Percentiles rank a stretch among this genome's conserved stretches.
Evolutionary conservation across 2,329 filamentous ascomycete species (phyloP).

Genomic region (Pyricularia grisea): DNA sequence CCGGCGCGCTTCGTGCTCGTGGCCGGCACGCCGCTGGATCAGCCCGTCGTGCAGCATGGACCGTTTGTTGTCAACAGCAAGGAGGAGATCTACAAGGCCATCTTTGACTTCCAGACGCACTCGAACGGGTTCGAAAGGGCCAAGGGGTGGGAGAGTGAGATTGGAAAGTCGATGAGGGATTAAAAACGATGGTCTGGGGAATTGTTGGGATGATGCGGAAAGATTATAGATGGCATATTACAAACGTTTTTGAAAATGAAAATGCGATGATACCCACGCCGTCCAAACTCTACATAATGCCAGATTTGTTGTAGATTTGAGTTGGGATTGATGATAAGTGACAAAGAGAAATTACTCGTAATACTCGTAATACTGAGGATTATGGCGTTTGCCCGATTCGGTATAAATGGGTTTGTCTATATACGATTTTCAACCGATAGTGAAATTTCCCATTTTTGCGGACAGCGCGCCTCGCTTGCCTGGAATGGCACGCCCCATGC

Average conservation of each 20-base stretch:
- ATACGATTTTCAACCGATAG: neutral
- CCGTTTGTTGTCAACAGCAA: constrained; percentile 71
- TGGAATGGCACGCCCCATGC: too few relatives aligned
- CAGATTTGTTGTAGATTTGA: neutral
- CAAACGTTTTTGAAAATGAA: neutral
- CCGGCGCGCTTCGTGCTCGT: constrained; percentile 57
- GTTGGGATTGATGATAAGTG: neutral
- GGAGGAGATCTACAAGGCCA: constrained; percentile 66
- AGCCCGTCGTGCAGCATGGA: constrained; percentile 74
- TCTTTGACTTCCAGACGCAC: constrained; percentile 64
- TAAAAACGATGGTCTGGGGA: constrained; percentile 12
- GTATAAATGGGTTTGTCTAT: neutral
- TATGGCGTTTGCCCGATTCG: neutral
- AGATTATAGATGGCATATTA: neutral
- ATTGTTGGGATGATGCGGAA: neutral
- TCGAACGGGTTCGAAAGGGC: constrained; percentile 75
- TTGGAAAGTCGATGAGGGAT: constrained; percentile 64
- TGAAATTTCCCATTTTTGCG: too few relatives aligned
- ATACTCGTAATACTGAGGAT: too few relatives aligned
- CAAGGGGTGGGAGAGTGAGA: constrained; percentile 73
- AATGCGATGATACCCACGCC: neutral
- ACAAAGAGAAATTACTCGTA: neutral
- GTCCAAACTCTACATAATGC: neutral
- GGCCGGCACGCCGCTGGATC: constrained; percentile 70
- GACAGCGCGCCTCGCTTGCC: too few relatives aligned